Conservation (phyloP, 106 monocot genomes). For the Allium sativum region DNA sequence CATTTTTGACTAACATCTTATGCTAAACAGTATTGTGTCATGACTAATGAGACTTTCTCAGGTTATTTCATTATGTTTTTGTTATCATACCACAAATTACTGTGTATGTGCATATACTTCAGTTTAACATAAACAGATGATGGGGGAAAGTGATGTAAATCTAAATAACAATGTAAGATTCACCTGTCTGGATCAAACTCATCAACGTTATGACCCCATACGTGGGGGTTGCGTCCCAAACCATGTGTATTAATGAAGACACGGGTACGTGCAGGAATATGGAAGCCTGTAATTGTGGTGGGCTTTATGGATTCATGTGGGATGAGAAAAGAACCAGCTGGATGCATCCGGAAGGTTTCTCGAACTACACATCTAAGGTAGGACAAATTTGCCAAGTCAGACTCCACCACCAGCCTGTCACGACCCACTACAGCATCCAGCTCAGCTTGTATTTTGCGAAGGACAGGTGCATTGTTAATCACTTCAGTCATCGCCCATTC, state of each 20-base stretch:
- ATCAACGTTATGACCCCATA: constrained; percentile 54
- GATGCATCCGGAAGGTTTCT: constrained; percentile 89
- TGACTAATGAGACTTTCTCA: too few relatives aligned
- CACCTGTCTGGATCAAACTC: constrained; percentile 53
- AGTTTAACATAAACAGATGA: too few relatives aligned
- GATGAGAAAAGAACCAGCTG: constrained; percentile 86
- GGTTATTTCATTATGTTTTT: too few relatives aligned
- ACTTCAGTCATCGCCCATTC: constrained; percentile 91
- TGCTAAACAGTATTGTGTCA: too few relatives aligned
- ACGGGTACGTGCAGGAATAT: constrained; percentile 54
- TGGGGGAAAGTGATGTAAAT: too few relatives aligned
- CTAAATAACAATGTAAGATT: too few relatives aligned
- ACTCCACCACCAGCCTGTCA: constrained; percentile 38
- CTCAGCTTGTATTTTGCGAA: constrained; percentile 56
- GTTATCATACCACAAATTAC: too few relatives aligned
- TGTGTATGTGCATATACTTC: too few relatives aligned
- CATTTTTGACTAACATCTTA: too few relatives aligned
- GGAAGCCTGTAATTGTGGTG: constrained; percentile 52
- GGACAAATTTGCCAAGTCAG: constrained; percentile 47
- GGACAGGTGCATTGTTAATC: constrained; percentile 53
- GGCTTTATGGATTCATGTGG: constrained; percentile 66
- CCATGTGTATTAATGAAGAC: constrained; percentile 87
- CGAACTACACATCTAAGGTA: constrained; percentile 90
- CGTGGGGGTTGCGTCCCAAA: constrained; percentile 51
- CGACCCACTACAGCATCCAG: constrained; percentile 61